Evolutionary conservation across 208 protist genomes (phyloP).

Genomic region (Acanthamoeba healyi): DNA sequence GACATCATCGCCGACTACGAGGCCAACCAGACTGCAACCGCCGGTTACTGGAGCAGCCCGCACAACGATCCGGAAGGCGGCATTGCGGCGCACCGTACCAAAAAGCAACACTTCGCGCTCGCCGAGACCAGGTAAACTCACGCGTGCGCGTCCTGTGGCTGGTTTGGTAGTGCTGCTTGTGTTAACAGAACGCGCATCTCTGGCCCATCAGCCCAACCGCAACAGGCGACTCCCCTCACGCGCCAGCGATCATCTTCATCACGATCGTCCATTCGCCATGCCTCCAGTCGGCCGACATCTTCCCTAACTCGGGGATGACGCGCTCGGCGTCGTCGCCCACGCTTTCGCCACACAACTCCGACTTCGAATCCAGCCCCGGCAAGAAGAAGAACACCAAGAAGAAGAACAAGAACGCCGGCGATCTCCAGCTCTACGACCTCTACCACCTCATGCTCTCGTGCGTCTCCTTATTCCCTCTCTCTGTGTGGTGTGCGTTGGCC

Average conservation of each 20-base stretch:
- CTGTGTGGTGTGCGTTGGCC: too few relatives aligned
- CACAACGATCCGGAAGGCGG: too few relatives aligned
- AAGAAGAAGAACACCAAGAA: neutral
- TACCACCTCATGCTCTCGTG: neutral
- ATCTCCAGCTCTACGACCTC: neutral
- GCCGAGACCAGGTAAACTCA: too few relatives aligned
- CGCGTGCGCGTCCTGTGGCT: too few relatives aligned
- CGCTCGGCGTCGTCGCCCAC: neutral
- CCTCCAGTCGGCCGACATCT: neutral
- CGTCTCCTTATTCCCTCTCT: too few relatives aligned
- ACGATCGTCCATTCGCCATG: neutral
- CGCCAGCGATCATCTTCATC: neutral
- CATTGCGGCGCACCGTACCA: too few relatives aligned
- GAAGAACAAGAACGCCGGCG: neutral
- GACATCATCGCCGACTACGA: constrained; percentile 15
- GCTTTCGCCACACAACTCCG: neutral
- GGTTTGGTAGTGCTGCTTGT: too few relatives aligned
- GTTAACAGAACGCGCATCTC: too few relatives aligned
- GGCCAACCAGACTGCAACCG: neutral
- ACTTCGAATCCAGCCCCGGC: neutral
- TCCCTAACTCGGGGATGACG: neutral
- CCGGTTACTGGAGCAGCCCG: neutral
- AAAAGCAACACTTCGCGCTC: too few relatives aligned
- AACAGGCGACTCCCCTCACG: too few relatives aligned
- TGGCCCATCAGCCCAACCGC: too few relatives aligned